Conservation (phyloP, 2,329 filamentous ascomycete genomes). For the Cladosporium phlei region DNA sequence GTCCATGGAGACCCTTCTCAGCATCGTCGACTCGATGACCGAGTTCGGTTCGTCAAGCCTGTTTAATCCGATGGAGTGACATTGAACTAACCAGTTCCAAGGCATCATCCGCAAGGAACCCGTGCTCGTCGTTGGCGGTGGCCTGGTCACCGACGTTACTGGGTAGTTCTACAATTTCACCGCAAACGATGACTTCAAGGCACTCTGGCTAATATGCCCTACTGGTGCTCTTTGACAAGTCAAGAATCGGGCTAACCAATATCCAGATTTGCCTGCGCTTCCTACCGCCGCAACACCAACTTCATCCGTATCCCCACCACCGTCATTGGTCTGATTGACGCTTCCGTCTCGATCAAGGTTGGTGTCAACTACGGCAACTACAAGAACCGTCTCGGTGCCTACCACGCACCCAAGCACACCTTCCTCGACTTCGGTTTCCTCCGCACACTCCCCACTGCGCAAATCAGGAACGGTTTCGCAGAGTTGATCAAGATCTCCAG, state of each 20-base stretch:
- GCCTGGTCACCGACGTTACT: conserved; percentile 68
- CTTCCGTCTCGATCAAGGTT: conserved; percentile 72
- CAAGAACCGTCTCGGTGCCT: conserved; percentile 69
- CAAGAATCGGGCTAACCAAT: conserved; percentile 24
- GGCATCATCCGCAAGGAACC: conserved; percentile 48
- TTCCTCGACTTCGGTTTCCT: conserved; percentile 71
- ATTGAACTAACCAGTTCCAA: too few species aligned
- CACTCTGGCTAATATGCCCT: conserved; percentile 45
- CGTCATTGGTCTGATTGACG: conserved; percentile 70
- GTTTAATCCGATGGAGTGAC: too few species aligned
- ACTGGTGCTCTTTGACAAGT: conserved; percentile 20
- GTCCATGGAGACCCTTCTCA: conserved; percentile 64
- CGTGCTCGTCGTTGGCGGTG: conserved; percentile 62
- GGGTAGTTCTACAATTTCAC: conserved; percentile 51
- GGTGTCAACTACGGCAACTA: conserved; percentile 72
- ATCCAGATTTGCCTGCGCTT: conserved; percentile 61
- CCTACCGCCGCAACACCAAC: conserved; percentile 68
- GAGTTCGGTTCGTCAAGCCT: conserved; percentile 69
- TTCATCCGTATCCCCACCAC: conserved; percentile 71
- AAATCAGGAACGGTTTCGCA: conserved; percentile 69
- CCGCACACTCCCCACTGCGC: conserved; percentile 60
- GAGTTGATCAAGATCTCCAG: conserved; percentile 73
- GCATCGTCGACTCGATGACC: conserved; percentile 69
- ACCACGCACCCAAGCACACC: conserved; percentile 66
- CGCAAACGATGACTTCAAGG: conserved; percentile 43